Base-by-base conservation (phyloP, 495 filamentous ascomycete genomes). In the Elasticomyces elasticus region DNA sequence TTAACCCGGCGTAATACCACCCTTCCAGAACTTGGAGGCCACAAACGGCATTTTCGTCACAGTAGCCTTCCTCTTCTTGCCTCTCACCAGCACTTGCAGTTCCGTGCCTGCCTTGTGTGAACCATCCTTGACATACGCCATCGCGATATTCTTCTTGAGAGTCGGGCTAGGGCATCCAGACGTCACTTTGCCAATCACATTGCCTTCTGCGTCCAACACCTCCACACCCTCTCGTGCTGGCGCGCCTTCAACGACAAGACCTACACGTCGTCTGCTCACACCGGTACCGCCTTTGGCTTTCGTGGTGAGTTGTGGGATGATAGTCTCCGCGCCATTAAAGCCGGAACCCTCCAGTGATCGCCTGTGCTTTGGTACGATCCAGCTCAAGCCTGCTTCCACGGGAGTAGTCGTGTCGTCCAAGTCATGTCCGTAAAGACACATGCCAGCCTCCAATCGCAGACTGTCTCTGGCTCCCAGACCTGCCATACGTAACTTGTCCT, bases 361-460 rank as follows among this genome's bases (percentile, higher is more conserved):
- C 38, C 94, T 78, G 44, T 81, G 76, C 68, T 86, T 85, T 52
- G 82, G 81, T 49, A 98, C 78, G 52, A 95, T 77, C 90, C 91
- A 98, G 67, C 78, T 76, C 2, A 98, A 75, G 2, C 79, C 81
- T 3, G 81, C 92, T 69, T 88, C 85, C 20, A 87, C 87, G 1
- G 94, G 92, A 4, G 94, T 95, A 20, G 85, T 95, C 2, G 74
- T 72, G 55, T 94, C 94, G 64, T 94, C 80, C 41, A 98, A 79
- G 70, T 98, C 92, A 67, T 95, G 89, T n/a, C 92, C 92, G 73
- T 97, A 97, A 23, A 97, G 79, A 69, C 89, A 97, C 90, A 98
- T 91, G 46, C 92, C 92, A 0, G 94, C 92, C 70, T 98, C 92
- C 9, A 98, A 80, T 17, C 92, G 81, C 55, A 98, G 78, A 60